phyloP scores from a whole-genome alignment of 306 rosid species.

The Ziziphus jujuba region DNA sequence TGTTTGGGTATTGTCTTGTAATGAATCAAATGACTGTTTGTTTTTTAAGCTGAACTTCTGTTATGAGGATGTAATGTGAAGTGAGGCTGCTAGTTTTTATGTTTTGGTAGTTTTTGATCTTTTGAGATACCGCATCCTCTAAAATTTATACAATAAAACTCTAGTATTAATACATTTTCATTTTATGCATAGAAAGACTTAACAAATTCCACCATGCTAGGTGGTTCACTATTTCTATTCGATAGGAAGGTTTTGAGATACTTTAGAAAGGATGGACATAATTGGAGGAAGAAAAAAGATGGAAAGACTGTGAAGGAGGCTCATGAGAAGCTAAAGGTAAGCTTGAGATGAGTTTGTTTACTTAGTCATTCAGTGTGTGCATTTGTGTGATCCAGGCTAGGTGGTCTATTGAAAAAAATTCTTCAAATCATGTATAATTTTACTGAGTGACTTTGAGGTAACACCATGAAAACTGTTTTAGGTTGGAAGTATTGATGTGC shows the following conservation, averaged over 20 bases:
- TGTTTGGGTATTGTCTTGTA: too few species aligned
- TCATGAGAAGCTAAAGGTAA: slow-evolving; percentile 91
- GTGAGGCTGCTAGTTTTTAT: too few species aligned
- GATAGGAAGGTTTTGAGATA: slow-evolving; percentile 90
- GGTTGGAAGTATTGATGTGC: slow-evolving; percentile 90
- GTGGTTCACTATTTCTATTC: slow-evolving; percentile 87
- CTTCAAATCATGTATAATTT: neutral
- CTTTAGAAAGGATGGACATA: slow-evolving; percentile 92
- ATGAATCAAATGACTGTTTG: too few species aligned
- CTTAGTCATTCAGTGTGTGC: neutral
- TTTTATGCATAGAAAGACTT: neutral
- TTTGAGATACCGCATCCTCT: too few species aligned
- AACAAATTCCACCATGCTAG: slow-evolving; percentile 41
- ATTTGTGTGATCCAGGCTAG: neutral
- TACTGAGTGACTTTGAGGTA: slow-evolving; percentile 22
- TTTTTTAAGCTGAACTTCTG: too few species aligned
- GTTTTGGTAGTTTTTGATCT: too few species aligned
- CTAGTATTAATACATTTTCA: too few species aligned
- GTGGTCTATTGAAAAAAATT: slow-evolving; percentile 1
- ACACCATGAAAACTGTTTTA: slow-evolving; percentile 49
- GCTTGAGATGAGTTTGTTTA: slow-evolving; percentile 15
- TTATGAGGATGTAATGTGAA: too few species aligned
- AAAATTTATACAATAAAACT: too few species aligned
- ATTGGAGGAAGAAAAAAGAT: slow-evolving; percentile 91
- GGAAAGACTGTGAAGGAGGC: slow-evolving; percentile 95